Percentiles rank a stretch among this genome's conserved stretches.
Conservation (phyloP, 192 early-diverging fungal species). For the Dissophora ornata region DNA sequence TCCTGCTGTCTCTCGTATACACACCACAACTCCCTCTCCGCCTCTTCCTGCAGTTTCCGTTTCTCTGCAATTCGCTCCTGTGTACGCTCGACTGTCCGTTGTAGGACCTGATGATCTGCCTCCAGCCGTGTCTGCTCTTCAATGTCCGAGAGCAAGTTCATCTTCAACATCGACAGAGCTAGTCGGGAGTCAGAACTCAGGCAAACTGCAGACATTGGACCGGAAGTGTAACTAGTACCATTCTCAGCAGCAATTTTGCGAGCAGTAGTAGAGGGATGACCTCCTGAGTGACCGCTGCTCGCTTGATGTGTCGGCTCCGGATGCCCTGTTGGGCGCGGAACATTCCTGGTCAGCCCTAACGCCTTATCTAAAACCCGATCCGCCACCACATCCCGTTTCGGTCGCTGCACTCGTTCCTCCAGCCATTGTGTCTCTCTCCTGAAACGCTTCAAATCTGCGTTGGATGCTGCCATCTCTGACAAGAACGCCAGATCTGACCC, state of each 20-base stretch:
- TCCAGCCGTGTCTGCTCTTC: slow-evolving; percentile 43
- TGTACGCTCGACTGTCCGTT: slow-evolving; percentile 4
- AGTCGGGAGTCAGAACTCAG: slow-evolving; percentile 40
- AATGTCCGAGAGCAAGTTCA: slow-evolving; percentile 14
- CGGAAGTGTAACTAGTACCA: no score
- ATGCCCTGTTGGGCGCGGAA: neutral
- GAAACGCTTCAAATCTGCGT: slow-evolving; percentile 38
- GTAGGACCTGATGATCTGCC: slow-evolving; percentile 21
- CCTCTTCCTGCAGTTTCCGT: neutral
- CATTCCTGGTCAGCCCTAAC: slow-evolving; percentile 28
- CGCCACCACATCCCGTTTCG: slow-evolving; percentile 9
- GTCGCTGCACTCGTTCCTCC: slow-evolving; percentile 34
- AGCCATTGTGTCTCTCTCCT: slow-evolving; percentile 39
- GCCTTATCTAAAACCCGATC: slow-evolving; percentile 34
- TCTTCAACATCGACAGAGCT: slow-evolving; percentile 38
- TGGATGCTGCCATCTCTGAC: slow-evolving; percentile 43
- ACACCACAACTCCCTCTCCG: slow-evolving; percentile 5
- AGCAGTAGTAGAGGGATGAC: no score
- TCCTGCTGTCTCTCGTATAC: slow-evolving; percentile 10
- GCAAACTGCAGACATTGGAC: slow-evolving; percentile 26
- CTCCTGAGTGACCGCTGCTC: no score
- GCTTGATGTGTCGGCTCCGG: no score
- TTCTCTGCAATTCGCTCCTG: slow-evolving; percentile 10
- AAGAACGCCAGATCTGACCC: slow-evolving; percentile 42
- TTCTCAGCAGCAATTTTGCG: no score